Evolutionary conservation across 805 yeast genomes (phyloP).

Genomic region (Yamadazyma phyllophila): DNA sequence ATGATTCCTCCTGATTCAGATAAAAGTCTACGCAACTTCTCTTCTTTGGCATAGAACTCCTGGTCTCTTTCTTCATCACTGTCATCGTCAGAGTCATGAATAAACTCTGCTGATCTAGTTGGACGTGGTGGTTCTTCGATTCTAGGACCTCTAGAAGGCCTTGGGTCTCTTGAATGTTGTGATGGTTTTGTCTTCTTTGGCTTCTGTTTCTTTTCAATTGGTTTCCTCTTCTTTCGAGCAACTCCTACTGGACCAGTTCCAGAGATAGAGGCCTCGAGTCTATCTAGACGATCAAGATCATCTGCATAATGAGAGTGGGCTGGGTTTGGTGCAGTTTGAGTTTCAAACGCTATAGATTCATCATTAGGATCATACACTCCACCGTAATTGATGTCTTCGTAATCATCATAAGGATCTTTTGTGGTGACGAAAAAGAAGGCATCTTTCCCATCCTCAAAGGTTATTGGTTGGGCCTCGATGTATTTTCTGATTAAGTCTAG

Average conservation of each 20-base stretch:
- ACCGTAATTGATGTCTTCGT: slow-evolving; percentile 24
- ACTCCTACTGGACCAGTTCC: slow-evolving; percentile 20
- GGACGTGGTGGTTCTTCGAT: slow-evolving; percentile 13
- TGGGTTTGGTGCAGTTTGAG: slow-evolving; percentile 15
- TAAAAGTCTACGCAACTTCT: slow-evolving; percentile 41
- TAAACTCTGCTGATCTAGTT: slow-evolving; percentile 50
- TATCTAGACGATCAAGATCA: slow-evolving; percentile 37
- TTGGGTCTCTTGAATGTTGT: slow-evolving; percentile 16
- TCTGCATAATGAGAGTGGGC: slow-evolving; percentile 12
- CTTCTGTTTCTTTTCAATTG: slow-evolving; percentile 8
- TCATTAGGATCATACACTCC: slow-evolving; percentile 24
- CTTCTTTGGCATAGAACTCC: slow-evolving; percentile 57
- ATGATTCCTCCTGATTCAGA: slow-evolving; percentile 38
- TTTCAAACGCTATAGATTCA: slow-evolving; percentile 33
- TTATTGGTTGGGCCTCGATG: slow-evolving; percentile 30
- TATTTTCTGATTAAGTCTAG: slow-evolving; percentile 42
- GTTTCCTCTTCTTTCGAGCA: slow-evolving; percentile 23
- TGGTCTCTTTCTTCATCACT: slow-evolving; percentile 54
- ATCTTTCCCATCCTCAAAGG: slow-evolving; percentile 36
- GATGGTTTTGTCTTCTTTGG: slow-evolving; percentile 6
- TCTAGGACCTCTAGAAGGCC: slow-evolving; percentile 1
- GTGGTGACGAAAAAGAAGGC: slow-evolving; percentile 29
- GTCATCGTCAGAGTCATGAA: slow-evolving; percentile 63
- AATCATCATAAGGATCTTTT: slow-evolving; percentile 24
- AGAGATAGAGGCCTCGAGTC: slow-evolving; percentile 27